Evolutionary conservation across 208 protist species (phyloP).

Genomic region (Trypanosoma cruzi): DNA sequence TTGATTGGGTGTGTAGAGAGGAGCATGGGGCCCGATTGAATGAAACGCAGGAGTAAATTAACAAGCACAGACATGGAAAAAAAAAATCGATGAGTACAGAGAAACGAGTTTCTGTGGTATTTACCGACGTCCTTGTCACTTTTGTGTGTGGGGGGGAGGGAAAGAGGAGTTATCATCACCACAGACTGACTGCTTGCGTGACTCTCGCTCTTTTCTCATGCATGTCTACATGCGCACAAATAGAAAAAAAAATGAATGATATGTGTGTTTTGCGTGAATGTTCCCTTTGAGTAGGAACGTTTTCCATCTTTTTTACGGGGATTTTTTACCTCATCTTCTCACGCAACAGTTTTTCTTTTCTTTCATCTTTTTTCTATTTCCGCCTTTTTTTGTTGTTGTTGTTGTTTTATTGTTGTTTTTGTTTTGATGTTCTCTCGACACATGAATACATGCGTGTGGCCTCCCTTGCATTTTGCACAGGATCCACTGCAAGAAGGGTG

Average conservation of each 20-base stretch:
- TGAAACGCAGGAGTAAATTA: background rate
- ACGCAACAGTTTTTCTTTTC: conserved; percentile 7
- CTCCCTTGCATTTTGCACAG: background rate
- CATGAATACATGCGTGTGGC: background rate
- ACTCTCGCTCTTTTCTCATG: no score
- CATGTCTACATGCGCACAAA: no score
- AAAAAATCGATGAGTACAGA: background rate
- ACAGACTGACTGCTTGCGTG: no score
- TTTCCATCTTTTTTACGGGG: no score
- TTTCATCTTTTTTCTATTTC: conserved; percentile 11
- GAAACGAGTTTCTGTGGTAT: background rate
- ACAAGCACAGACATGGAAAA: conserved; percentile 1
- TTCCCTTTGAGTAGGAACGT: no score
- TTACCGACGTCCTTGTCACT: no score
- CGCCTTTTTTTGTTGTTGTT: background rate
- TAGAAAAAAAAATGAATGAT: no score
- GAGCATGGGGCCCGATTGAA: background rate
- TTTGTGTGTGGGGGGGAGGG: no score
- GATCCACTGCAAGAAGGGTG: background rate
- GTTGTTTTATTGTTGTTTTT: conserved; percentile 23
- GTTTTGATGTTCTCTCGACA: no score
- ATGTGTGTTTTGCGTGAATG: no score
- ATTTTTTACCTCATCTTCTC: no score
- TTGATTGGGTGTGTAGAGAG: background rate
- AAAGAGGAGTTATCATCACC: no score